Evolutionary conservation across 352 stramenopile genomes (phyloP).

Genomic region (Phytophthora sojae): DNA sequence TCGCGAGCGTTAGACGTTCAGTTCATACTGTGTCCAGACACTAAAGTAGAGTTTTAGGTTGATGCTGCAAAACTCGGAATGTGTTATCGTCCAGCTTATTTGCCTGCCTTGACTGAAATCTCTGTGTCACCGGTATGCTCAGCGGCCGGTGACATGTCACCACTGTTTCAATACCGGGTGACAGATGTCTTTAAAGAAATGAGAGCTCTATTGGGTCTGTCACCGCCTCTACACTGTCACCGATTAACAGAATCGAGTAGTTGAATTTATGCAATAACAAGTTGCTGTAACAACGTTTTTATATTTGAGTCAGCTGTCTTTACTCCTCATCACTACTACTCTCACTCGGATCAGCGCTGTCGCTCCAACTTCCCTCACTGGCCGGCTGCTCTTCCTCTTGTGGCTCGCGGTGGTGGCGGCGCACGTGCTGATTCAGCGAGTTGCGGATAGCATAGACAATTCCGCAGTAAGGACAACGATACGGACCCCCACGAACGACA

Average conservation of each 20-base stretch:
- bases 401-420: neutral
- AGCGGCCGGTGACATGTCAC: too few species aligned
- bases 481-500: too few species aligned
- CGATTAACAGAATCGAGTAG: neutral
- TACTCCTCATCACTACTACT: neutral
- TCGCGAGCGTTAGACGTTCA: neutral
- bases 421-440: conserved; percentile 9
- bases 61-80: neutral
- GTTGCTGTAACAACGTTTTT: neutral
- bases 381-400: neutral
- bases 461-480: neutral
- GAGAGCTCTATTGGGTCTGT: too few species aligned
- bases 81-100: neutral
- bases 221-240: too few species aligned
- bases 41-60: neutral
- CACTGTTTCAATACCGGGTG: too few species aligned
- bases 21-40: conserved; percentile 1
- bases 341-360: neutral
- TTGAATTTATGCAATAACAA: neutral
- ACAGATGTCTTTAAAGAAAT: too few species aligned
- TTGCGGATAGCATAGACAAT: conserved; percentile 2
- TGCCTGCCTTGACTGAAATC: too few species aligned
- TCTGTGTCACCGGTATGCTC: too few species aligned
- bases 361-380: neutral
- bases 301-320: neutral